Evolutionary conservation across 257 asterid genomes (phyloP), one percentile per base, ranked within the genome.

Genomic region (Solanum paucissectum): DNA sequence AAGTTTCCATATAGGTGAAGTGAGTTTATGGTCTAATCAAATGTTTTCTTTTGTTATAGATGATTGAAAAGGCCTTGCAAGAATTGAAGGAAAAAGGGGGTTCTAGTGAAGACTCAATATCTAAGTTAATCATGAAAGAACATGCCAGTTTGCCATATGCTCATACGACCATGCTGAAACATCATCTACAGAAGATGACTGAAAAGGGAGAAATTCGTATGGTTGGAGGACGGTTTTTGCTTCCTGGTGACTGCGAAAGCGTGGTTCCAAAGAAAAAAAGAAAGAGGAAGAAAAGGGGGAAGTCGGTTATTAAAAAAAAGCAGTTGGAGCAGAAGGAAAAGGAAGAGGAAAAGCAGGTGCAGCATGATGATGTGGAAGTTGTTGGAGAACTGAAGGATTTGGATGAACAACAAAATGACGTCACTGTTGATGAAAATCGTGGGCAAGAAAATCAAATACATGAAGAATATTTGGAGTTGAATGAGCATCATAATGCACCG

Each of bases 41-140:
- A 52, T 71, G 77, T 46, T 58, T 87, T 72, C 83, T 85, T 34
- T 82, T 86, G 87, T n/a, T 89, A 86, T 89, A 94, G 96, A 95
- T 95, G 98, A 92, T 95, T 87, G 91, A 93, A 86, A 89, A 89
- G 75, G 96, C 98, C 8, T 85, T 95, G 75, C 82, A 37, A 85
- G 86, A 87, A 72, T 91, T 94, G 92, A 88, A 87, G 87, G 94
- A 89, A 88, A 83, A 88, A 46, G 89, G 90, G 6, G 96, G 94
- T 83, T 93, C 95, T 0, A 88, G 86, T 5, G 92, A 91, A 85
- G 95, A 91, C 88, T 87, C 94, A 21, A 93, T 95, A 84, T 93
- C 98, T 46, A 18, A 89, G 21, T 91, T 90, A 42, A 94, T 95
- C 38, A 32, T 73, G 84, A 46, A 72, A 83, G 91, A 90, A 66